Percentiles rank a stretch among this genome's conserved stretches.
Evolutionary conservation across 768 basidiomycete genomes (phyloP).

Genomic region (Saitozyma sp.): DNA sequence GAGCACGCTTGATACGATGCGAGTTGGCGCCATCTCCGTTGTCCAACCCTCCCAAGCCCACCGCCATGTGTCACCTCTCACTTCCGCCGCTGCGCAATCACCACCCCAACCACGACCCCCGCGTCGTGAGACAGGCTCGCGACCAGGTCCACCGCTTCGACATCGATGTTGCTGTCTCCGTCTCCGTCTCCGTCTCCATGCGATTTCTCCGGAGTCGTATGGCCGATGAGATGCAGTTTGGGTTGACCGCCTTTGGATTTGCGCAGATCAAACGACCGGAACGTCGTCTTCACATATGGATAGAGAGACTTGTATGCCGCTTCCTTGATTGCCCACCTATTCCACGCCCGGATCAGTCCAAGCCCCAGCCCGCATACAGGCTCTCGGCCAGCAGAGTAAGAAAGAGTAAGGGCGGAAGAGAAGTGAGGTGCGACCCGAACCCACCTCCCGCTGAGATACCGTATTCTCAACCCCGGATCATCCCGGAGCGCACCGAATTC

Average conservation of each 20-base stretch:
- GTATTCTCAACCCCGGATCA: constrained; percentile 2
- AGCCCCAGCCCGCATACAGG: background rate
- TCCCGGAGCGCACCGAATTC: constrained; percentile 8
- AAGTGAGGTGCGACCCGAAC: background rate
- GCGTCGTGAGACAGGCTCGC: constrained; percentile 37
- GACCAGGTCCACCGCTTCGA: constrained; percentile 18
- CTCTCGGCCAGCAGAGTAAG: background rate
- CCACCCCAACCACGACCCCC: constrained; percentile 40
- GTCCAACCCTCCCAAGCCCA: no score
- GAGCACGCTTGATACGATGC: no score
- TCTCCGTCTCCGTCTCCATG: background rate
- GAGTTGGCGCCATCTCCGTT: no score
- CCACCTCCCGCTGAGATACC: constrained; percentile 17
- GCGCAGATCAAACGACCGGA: constrained; percentile 24
- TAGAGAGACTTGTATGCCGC: constrained; percentile 44
- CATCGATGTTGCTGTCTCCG: background rate
- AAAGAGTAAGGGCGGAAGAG: background rate
- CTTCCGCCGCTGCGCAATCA: constrained; percentile 28
- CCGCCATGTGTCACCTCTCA: background rate
- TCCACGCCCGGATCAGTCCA: background rate
- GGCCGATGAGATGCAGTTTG: constrained; percentile 5
- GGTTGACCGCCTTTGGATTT: constrained; percentile 8
- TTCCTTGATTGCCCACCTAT: constrained; percentile 46
- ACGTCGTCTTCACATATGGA: constrained; percentile 14
- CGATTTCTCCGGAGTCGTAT: background rate